Evolutionary conservation across 164 flowering plant species (phyloP).

Genomic region (Vitis cinerea): DNA sequence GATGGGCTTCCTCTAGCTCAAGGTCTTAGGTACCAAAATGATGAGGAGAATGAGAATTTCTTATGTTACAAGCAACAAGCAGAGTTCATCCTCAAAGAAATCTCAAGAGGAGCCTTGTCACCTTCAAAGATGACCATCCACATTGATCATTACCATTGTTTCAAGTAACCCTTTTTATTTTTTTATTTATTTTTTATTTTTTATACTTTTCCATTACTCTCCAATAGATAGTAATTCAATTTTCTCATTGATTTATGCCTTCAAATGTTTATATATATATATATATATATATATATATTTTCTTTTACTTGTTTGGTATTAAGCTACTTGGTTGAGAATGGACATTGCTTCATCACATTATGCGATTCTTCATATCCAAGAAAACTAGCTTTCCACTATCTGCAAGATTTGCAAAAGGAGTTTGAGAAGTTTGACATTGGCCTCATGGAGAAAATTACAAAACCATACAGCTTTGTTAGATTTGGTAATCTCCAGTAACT

Average conservation of each 20-base stretch:
- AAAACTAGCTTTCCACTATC: conserved; percentile 46
- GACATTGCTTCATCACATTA: conserved; percentile 44
- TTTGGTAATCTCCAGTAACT: conserved; percentile 33
- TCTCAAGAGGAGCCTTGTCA: conserved; percentile 34
- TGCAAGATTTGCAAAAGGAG: conserved; percentile 50
- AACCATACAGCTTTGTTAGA: conserved; percentile 45
- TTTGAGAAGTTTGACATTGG: conserved; percentile 32
- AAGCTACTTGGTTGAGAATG: conserved; percentile 49
- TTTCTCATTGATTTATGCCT: no score
- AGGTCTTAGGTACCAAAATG: conserved; percentile 20
- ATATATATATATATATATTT: background rate
- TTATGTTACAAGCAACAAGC: conserved; percentile 48
- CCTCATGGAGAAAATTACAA: conserved; percentile 30
- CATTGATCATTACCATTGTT: conserved; percentile 30
- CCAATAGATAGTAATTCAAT: no score
- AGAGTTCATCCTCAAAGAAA: conserved; percentile 45
- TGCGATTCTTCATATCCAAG: conserved; percentile 54
- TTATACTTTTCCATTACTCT: background rate
- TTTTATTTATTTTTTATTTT: background rate
- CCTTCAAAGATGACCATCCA: conserved; percentile 44
- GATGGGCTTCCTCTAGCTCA: conserved; percentile 55
- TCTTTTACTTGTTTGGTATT: background rate
- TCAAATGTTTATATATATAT: no score
- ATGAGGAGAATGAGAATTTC: conserved; percentile 28
- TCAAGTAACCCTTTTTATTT: conserved; percentile 34